A percentile compares a stretch with the other conserved stretches of the same genome.
phyloP scores from a whole-genome alignment of 1,284 basidiomycete genomes.

The Pascua sp. region DNA sequence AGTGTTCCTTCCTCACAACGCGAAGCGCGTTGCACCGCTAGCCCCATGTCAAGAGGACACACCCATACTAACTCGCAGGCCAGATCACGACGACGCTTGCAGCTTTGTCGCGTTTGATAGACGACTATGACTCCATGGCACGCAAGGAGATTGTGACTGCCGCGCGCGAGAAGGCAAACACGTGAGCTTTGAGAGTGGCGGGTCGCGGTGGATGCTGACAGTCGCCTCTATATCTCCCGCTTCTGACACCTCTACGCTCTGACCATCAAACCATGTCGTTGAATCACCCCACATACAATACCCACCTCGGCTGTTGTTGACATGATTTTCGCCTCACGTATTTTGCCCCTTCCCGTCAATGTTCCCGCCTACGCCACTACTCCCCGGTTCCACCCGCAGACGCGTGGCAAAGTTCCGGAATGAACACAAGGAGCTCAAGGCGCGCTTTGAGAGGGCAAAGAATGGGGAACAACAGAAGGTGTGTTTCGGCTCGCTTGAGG shows the following conservation, averaged over 20 bases:
- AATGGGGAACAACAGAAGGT: constrained; percentile 41
- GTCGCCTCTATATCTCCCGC: too few species aligned
- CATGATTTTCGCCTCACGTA: not conserved
- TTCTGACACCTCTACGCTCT: not conserved
- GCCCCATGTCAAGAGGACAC: too few species aligned
- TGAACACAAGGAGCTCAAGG: constrained; percentile 50
- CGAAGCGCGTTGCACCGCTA: too few species aligned
- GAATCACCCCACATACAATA: too few species aligned
- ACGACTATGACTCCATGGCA: constrained; percentile 94
- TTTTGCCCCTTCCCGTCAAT: not conserved
- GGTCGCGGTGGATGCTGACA: not conserved
- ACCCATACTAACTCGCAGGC: constrained; percentile 55
- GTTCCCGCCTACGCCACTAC: not conserved
- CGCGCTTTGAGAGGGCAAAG: constrained; percentile 51
- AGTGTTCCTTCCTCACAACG: too few species aligned
- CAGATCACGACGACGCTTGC: constrained; percentile 90
- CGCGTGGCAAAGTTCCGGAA: constrained; percentile 51
- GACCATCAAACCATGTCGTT: not conserved
- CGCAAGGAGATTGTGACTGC: constrained; percentile 88
- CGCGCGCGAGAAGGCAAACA: constrained; percentile 89
- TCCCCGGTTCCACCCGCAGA: constrained; percentile 22
- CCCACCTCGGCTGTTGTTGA: not conserved
- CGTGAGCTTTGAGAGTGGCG: constrained; percentile 54
- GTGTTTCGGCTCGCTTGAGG: not conserved
- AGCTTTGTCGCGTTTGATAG: constrained; percentile 86